Evolutionary conservation across 129 eudicot genomes (phyloP).

Genomic region (Solidago caesia): DNA sequence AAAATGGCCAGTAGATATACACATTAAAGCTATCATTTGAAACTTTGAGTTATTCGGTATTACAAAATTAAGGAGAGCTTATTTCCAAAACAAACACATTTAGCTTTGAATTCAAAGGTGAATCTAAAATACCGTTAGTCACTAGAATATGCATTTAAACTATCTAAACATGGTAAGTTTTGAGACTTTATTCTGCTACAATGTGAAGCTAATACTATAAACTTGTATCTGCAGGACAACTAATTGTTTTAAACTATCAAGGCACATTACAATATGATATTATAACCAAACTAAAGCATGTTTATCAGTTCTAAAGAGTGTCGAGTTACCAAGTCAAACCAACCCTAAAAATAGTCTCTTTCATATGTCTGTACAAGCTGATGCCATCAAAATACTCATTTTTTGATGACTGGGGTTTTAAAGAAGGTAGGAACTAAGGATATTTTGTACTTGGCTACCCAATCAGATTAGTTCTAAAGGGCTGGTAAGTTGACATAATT

Average conservation of each 20-base stretch:
- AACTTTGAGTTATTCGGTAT: not conserved
- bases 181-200: constrained; percentile 5
- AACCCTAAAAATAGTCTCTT: not conserved
- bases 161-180: constrained; percentile 4
- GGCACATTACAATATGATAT: not conserved
- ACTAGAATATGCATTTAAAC: not conserved
- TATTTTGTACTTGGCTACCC: no score
- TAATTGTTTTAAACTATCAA: not conserved
- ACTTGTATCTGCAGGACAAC: not conserved
- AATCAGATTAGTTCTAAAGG: constrained; percentile 2
- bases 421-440: no score
- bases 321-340: constrained; percentile 7
- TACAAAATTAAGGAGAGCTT: not conserved
- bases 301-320: not conserved
- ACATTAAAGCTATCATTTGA: constrained; percentile 1
- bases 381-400: not conserved
- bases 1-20: constrained; percentile 20
- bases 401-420: not conserved
- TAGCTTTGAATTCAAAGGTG: not conserved
- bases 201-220: not conserved
- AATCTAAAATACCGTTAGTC: not conserved
- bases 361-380: not conserved
- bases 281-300: constrained; percentile 4
- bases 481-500: not conserved
- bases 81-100: not conserved